Percentiles rank a stretch among this genome's conserved stretches.
Evolutionary conservation across 257 asterid species (phyloP).

Genomic region (Marsdenia floribunda): DNA sequence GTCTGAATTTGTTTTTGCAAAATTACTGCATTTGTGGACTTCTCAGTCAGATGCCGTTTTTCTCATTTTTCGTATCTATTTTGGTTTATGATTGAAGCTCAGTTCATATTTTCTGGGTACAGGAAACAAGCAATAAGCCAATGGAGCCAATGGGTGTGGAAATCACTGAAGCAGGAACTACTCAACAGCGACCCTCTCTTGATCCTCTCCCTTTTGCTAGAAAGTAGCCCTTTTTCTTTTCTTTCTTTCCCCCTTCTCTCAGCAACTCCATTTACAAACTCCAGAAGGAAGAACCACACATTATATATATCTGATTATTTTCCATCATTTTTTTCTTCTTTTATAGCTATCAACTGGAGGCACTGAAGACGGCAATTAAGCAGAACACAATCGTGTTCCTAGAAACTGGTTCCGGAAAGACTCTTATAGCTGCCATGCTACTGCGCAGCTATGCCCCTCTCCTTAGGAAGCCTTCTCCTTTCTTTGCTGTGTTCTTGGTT

Average conservation of each 20-base stretch:
- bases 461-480: slow-evolving; percentile 55
- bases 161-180: slow-evolving; percentile 19
- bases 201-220: slow-evolving; percentile 46
- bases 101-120: not conserved
- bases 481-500: slow-evolving; percentile 71
- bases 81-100: not conserved
- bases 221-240: slow-evolving; percentile 28
- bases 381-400: slow-evolving; percentile 68
- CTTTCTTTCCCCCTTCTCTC: not conserved
- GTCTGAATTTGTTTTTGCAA: too few relatives aligned
- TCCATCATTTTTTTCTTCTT: not conserved
- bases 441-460: slow-evolving; percentile 53
- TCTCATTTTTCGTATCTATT: not conserved
- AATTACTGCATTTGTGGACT: too few relatives aligned
- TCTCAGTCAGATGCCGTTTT: too few relatives aligned
- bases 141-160: slow-evolving; percentile 21
- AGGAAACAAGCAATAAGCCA: slow-evolving; percentile 17
- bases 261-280: not conserved
- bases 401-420: slow-evolving; percentile 85
- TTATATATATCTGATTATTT: not conserved
- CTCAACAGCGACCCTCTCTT: slow-evolving; percentile 21
- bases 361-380: slow-evolving; percentile 55
- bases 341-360: slow-evolving; percentile 77
- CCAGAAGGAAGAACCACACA: not conserved
- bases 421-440: slow-evolving; percentile 79